Conservation (phyloP, 257 asterid species). For the Fraxinus cuspidata region DNA sequence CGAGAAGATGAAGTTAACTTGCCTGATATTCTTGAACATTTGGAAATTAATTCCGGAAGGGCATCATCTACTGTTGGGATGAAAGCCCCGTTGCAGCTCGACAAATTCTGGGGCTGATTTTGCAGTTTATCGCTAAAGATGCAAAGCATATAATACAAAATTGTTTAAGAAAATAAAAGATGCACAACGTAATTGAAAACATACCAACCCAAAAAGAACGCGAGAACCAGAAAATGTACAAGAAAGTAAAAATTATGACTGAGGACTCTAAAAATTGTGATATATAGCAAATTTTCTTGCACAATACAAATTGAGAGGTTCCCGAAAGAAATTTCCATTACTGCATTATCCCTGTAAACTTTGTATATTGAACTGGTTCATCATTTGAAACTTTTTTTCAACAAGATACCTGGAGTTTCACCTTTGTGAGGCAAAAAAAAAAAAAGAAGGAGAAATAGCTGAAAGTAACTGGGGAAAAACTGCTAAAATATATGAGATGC, state of each 20-base stretch:
- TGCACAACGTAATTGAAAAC: conserved; percentile 7
- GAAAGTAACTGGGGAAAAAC: neutral
- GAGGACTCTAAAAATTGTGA: neutral
- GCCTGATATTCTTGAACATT: conserved; percentile 67
- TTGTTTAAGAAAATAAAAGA: conserved; percentile 10
- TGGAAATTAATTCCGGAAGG: conserved; percentile 47
- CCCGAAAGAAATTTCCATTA: neutral
- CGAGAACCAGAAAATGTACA: neutral
- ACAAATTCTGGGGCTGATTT: conserved; percentile 37
- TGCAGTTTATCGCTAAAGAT: conserved; percentile 52
- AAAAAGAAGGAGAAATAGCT: neutral
- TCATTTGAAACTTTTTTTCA: neutral
- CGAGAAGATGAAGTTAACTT: conserved; percentile 30
- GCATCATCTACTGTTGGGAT: conserved; percentile 36
- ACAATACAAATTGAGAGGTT: neutral
- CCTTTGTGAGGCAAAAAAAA: neutral
- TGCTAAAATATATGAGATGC: neutral
- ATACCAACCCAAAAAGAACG: conserved; percentile 9
- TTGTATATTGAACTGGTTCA: neutral
- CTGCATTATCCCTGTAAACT: neutral
- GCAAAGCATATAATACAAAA: conserved; percentile 11
- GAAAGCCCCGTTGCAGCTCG: conserved; percentile 39
- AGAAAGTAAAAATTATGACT: neutral
- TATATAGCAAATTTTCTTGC: conserved; percentile 10
- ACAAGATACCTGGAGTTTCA: neutral